A percentile compares a stretch with the other conserved stretches of the same genome.
These are phyloP conservation scores for Chamaecyparis obtusa DNA, from an alignment of 75 land plant species.

Conservation along the genomic window DNA sequence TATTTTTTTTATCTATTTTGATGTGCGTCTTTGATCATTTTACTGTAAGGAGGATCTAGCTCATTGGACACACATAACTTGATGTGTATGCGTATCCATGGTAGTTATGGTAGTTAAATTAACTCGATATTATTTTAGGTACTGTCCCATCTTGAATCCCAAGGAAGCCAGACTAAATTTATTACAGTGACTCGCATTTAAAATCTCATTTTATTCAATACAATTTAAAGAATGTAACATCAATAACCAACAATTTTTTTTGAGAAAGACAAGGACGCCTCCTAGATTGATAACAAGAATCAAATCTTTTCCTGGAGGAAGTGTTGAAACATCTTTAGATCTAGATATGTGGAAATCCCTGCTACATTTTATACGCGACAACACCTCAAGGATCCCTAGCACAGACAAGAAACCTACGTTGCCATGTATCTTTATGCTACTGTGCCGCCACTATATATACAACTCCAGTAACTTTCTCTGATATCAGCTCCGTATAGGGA, in stretches of 20 bases:
- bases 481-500: neutral
- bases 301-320: neutral
- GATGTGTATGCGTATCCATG: neutral
- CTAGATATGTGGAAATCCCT: neutral
- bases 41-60: too few relatives aligned
- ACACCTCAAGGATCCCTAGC: neutral
- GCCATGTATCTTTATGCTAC: neutral
- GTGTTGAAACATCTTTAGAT: neutral
- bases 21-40: too few relatives aligned
- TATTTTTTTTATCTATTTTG: too few relatives aligned
- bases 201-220: neutral
- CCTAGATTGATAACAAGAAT: neutral
- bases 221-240: neutral
- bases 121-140: neutral
- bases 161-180: neutral
- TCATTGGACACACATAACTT: neutral
- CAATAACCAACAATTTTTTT: neutral
- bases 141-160: neutral
- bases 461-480: neutral
- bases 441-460: neutral
- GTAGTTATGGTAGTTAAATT: neutral
- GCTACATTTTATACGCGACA: neutral
- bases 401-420: neutral
- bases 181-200: neutral
- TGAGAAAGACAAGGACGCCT: neutral